Conservation (phyloP, 768 basidiomycete species). For the Leucocoprinus birnbaumii region DNA sequence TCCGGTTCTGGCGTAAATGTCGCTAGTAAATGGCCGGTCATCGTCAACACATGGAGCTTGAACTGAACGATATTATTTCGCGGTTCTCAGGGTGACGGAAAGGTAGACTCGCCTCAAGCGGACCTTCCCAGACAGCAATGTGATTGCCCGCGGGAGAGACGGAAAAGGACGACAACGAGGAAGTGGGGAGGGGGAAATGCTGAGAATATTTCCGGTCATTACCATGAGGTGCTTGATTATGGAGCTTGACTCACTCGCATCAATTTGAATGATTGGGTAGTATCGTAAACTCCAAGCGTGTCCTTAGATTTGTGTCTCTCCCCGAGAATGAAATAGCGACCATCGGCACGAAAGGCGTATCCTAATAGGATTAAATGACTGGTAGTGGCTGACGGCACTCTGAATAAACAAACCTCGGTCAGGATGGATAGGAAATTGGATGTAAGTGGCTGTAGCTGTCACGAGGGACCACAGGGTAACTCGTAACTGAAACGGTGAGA, state of each 20-base stretch:
- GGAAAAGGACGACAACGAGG: slow-evolving; percentile 64
- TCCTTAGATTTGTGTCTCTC: slow-evolving; percentile 92
- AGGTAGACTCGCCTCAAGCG: slow-evolving; percentile 60
- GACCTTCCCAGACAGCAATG: slow-evolving; percentile 81
- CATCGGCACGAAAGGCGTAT: slow-evolving; percentile 76
- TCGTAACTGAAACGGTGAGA: slow-evolving; percentile 53
- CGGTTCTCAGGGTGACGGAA: background rate
- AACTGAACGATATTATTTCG: slow-evolving; percentile 45
- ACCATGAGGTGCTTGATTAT: background rate
- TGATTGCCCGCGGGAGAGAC: slow-evolving; percentile 77
- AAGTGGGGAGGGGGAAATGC: slow-evolving; percentile 84
- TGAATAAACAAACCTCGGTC: slow-evolving; percentile 55
- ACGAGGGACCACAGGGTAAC: slow-evolving; percentile 85
- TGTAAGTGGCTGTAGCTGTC: slow-evolving; percentile 73
- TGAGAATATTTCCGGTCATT: slow-evolving; percentile 24
- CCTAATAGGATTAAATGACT: slow-evolving; percentile 36
- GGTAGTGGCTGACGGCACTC: background rate
- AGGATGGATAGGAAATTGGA: slow-evolving; percentile 82
- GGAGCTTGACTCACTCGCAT: slow-evolving; percentile 51
- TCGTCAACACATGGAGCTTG: slow-evolving; percentile 67
- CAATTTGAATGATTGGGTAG: slow-evolving; percentile 63
- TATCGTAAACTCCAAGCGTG: slow-evolving; percentile 82
- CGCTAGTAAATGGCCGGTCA: slow-evolving; percentile 61
- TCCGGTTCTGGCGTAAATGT: slow-evolving; percentile 73
- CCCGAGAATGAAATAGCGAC: slow-evolving; percentile 80